These are phyloP conservation scores for Boletus subluridellus DNA, from an alignment of 1,284 basidiomycete genomes.

Conservation along the genomic window DNA sequence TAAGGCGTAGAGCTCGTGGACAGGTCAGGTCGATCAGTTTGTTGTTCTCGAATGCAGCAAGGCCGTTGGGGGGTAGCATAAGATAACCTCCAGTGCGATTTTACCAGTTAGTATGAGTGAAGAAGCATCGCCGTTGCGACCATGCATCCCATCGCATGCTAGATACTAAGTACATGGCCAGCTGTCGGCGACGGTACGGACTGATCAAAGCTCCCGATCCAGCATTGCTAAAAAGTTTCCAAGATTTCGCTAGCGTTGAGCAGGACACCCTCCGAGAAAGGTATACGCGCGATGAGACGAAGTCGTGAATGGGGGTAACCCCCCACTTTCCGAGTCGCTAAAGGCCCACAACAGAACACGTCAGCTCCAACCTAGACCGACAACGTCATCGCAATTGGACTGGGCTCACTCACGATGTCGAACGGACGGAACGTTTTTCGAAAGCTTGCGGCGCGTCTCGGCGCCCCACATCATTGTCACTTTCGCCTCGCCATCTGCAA, in stretches of 20 bases:
- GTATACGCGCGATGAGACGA: background rate
- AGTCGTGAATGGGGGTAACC: background rate
- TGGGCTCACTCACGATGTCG: constrained; percentile 6
- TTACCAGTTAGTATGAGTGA: background rate
- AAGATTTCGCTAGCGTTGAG: background rate
- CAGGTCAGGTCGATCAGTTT: background rate
- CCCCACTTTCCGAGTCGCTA: background rate
- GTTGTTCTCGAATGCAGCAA: background rate
- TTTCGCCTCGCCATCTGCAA: constrained; percentile 76
- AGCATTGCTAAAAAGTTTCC: background rate
- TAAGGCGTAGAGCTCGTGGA: background rate
- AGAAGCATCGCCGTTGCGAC: background rate
- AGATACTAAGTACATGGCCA: constrained; percentile 15
- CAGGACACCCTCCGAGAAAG: background rate
- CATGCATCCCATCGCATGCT: background rate
- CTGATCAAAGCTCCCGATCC: background rate
- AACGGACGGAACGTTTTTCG: background rate
- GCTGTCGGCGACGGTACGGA: background rate
- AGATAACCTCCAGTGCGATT: background rate
- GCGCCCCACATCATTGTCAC: constrained; percentile 28
- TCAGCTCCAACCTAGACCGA: background rate
- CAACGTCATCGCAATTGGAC: background rate
- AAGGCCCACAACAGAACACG: background rate
- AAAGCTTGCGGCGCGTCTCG: background rate
- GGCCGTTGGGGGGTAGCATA: no score